Evolutionary conservation across 495 filamentous ascomycete species (phyloP), one percentile per base, ranked within the genome.

Genomic region (Penicillium malachiteum): DNA sequence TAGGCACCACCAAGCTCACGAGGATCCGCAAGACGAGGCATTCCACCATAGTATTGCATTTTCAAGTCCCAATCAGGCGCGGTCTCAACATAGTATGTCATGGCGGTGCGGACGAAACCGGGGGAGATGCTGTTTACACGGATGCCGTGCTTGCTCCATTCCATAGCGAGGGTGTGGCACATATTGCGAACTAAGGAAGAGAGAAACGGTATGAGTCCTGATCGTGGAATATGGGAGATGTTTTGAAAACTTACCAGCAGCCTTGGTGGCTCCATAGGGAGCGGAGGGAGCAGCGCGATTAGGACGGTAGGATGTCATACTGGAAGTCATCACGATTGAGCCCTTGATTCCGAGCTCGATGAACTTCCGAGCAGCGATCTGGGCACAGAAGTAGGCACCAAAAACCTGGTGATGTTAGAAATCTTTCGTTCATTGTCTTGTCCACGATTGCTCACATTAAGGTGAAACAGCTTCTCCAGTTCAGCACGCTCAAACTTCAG

Each of bases 1-100:
- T 76, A 76, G n/a, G 73, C 73, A 50, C 71, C 71, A 13, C 72
- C 71, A 1, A 76, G 56, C 54, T 76, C 71, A 18, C 67, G 66
- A 13, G 72, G 72, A 21, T 69, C 60, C 0, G 72, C 72, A 13
- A 76, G 51, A 16, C 72, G 61, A 3, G 71, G 71, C 72, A 76
- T 76, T 1, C 74, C 74, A 7, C 75, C 75, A 55, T 77, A 76
- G 56, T 77, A 75, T 45, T 75, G 63, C 73, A 77, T 74, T 61
- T 76, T 76, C 32, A 60, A 41, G 42, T 62, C 60, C 67, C 67
- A 78, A 48, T 77, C 74, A 2, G 75, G 68, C 8, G 71, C 61
- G 8, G 52, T 60, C 52, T 76, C 70, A n/a, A 74, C 60, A 17
- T 71, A 71, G 37, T 69, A 72, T 11, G 72, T 74, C 69, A 75